Evolutionary conservation across 805 yeast species (phyloP).

Genomic region (Candida sakaeoensis): DNA sequence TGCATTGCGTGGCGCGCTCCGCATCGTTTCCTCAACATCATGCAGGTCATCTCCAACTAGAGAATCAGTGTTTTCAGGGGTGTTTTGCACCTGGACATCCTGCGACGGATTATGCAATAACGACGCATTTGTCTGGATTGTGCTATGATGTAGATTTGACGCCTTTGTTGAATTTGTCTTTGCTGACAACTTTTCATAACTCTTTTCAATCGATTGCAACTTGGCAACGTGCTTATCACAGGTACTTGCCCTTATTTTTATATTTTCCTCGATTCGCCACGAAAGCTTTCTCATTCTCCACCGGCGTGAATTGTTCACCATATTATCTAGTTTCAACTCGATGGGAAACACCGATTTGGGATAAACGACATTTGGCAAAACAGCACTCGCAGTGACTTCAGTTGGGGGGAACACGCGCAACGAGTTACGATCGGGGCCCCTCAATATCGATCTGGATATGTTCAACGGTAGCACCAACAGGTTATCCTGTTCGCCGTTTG

Average conservation of each 20-base stretch:
- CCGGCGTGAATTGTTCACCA: conserved; percentile 50
- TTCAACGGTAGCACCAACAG: conserved; percentile 59
- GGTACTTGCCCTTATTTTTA: conserved; percentile 55
- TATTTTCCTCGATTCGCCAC: conserved; percentile 86
- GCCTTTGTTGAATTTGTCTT: conserved; percentile 10
- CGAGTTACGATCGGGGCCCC: conserved; percentile 83
- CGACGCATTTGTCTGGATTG: conserved; percentile 23
- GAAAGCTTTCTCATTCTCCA: conserved; percentile 90
- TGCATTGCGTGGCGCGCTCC: conserved; percentile 21
- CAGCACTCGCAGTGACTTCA: conserved; percentile 80
- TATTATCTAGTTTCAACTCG: conserved; percentile 77
- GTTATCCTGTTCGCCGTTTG: conserved; percentile 27
- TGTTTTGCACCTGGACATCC: conserved; percentile 8
- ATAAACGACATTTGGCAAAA: conserved; percentile 81
- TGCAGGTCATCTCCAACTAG: conserved; percentile 10
- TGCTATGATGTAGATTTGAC: conserved; percentile 24
- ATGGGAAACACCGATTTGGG: conserved; percentile 85
- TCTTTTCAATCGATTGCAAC: conserved; percentile 42
- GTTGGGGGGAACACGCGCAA: conserved; percentile 95
- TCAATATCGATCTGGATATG: conserved; percentile 69
- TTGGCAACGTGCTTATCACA: conserved; percentile 58
- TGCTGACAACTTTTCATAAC: conserved; percentile 17
- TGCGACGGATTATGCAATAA: conserved; percentile 6
- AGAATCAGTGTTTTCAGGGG: conserved; percentile 7
- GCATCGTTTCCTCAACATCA: conserved; percentile 16